These are phyloP conservation scores for Phialocephala subalpina DNA, from an alignment of 2,329 filamentous ascomycete species.

Conservation along the genomic window DNA sequence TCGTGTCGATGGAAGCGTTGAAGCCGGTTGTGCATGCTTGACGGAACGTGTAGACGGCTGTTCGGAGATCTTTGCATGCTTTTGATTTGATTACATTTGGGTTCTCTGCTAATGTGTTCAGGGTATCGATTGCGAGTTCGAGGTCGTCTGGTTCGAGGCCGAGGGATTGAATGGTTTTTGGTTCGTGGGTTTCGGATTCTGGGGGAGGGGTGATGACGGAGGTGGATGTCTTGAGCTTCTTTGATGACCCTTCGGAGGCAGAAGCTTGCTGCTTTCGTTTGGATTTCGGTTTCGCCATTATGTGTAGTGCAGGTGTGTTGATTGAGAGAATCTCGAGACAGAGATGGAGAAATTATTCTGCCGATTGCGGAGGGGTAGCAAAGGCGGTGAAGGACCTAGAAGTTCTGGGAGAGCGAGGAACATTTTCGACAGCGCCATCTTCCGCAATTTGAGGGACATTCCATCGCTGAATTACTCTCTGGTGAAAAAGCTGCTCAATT, in stretches of 20 bases:
- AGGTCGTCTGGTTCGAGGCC: slow-evolving; percentile 73
- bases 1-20: slow-evolving; percentile 60
- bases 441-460: no score
- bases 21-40: slow-evolving; percentile 73
- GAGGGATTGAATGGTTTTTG: slow-evolving; percentile 60
- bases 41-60: slow-evolving; percentile 73
- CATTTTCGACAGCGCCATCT: no score
- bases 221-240: slow-evolving; percentile 48
- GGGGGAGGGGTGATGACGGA: slow-evolving; percentile 47
- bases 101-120: slow-evolving; percentile 64
- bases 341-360: slow-evolving; percentile 15
- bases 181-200: slow-evolving; percentile 47
- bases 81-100: slow-evolving; percentile 73
- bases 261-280: slow-evolving; percentile 55
- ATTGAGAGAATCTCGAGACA: background rate
- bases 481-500: no score
- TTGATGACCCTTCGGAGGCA: slow-evolving; percentile 47
- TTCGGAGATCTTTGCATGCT: slow-evolving; percentile 70
- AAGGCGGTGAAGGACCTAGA: slow-evolving; percentile 7
- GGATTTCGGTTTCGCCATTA: slow-evolving; percentile 55
- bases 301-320: slow-evolving; percentile 4
- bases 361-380: background rate
- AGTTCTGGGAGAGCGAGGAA: background rate
- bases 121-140: slow-evolving; percentile 71
- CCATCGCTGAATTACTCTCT: no score